Percentiles rank a stretch among this genome's conserved stretches.
Conservation (phyloP, 257 asterid species). For the Cruciata laevipes region DNA sequence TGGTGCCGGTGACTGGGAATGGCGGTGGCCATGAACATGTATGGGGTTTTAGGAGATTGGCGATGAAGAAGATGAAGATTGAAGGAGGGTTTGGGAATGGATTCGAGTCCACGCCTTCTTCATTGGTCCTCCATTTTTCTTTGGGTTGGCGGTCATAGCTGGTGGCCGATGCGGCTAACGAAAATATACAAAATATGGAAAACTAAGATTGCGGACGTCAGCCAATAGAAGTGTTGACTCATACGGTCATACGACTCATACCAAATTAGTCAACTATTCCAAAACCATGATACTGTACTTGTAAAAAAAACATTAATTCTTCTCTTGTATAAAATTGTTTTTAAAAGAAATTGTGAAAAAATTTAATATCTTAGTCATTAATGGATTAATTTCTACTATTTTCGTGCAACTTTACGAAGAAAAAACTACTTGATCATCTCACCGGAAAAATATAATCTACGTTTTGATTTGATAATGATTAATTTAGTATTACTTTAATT, state of each 20-base stretch:
- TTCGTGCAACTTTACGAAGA: no score
- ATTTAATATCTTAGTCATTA: no score
- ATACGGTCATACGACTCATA: no score
- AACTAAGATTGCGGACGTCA: neutral
- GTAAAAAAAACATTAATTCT: no score
- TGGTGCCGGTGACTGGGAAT: slow-evolving; percentile 24
- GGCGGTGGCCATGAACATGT: slow-evolving; percentile 11
- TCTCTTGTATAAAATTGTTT: no score
- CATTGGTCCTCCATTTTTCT: neutral
- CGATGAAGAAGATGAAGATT: neutral
- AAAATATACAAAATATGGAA: neutral
- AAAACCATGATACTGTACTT: no score
- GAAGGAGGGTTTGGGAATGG: neutral
- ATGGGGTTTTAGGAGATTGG: neutral
- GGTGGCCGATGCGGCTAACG: neutral
- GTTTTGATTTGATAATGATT: no score
- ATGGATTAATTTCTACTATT: no score
- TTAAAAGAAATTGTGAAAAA: no score
- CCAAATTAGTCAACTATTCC: neutral
- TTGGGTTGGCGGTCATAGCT: neutral
- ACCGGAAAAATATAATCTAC: no score
- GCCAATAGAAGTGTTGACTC: neutral
- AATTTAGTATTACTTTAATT: no score
- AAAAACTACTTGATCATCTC: no score
- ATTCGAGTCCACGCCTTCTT: neutral